Percentiles rank a stretch among this genome's conserved stretches.
These are phyloP conservation scores for Calonectria honghensis DNA, from an alignment of 2,329 filamentous ascomycete genomes.

Conservation along the genomic window DNA sequence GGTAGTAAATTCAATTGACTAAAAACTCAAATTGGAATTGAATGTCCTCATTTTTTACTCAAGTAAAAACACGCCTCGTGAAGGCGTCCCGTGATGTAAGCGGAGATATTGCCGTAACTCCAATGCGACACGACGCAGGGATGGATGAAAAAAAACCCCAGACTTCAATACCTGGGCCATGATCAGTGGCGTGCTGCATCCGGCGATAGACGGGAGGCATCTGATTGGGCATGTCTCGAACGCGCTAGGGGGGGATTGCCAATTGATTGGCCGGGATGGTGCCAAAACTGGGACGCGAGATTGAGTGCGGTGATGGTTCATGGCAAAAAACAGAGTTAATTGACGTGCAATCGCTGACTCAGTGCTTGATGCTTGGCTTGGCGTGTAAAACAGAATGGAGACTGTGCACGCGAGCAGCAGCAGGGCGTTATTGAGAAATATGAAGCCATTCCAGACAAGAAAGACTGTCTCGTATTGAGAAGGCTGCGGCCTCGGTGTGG, in stretches of 20 bases:
- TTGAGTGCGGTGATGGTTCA: constrained; percentile 20
- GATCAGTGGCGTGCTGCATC: constrained; percentile 2
- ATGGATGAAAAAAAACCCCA: not conserved
- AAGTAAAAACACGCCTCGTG: not conserved
- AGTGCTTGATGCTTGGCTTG: too few species aligned
- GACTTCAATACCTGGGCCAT: not conserved
- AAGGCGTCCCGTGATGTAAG: not conserved
- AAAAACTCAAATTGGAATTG: not conserved
- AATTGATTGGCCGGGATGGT: not conserved
- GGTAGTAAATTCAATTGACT: not conserved
- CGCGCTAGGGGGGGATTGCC: not conserved
- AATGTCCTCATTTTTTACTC: not conserved
- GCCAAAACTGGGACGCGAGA: constrained; percentile 18
- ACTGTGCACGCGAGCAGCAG: not conserved
- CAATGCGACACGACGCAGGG: not conserved
- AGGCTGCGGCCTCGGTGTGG: constrained; percentile 3
- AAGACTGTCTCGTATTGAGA: not conserved
- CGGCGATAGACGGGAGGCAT: not conserved
- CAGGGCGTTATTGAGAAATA: not conserved
- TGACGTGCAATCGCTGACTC: constrained; percentile 6
- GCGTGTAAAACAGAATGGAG: too few species aligned
- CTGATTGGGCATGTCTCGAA: not conserved
- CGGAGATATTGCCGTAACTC: not conserved
- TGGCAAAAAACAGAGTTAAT: not conserved
- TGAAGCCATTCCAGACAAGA: not conserved